Evolutionary conservation across 2,329 filamentous ascomycete species (phyloP), one percentile per base, ranked within the genome.

Genomic region (Trichophyton simii): DNA sequence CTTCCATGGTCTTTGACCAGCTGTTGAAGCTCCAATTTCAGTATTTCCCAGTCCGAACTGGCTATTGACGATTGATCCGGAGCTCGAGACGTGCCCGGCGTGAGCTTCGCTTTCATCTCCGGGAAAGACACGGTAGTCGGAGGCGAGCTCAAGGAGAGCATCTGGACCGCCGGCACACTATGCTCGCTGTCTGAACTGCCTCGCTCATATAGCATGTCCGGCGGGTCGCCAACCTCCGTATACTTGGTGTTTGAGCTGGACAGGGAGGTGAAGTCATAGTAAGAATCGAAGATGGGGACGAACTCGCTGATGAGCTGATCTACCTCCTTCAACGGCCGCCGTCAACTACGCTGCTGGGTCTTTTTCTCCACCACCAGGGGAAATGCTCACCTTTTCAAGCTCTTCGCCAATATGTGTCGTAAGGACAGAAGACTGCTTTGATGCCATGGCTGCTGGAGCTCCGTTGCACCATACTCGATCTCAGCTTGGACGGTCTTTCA

Each of bases 1-100:
- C 60, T 68, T 65, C 34, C 65, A 66, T 3, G 66, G 64, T 3
- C 63, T 61, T 2, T 62, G 59, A n/a, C 70, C 63, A 52, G 66
- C 65, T 6, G 62, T 50, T 3, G 63, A 61, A 22, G 69, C 62
- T 28, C 65, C 59, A 20, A 55, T 31, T 55, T 55, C 13, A 55
- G 11, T 36, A 55, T 36, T 20, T 55, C 52, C 52, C 52, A 36
- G n/a, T 55, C 52, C 6, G 52, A 55, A 9, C 28, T 28, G 4
- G 11, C 13, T 55, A 55, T 36, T 20, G 31, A 55, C 31, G 28
- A 55, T 20, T 55, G 52, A 18, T 36, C 28, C 1, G 52, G n/a
- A 55, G 28, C 52, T 36, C 13, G 52, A 36, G 52, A 55, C 13
- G 15, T 28, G 18, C n/a, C 28, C 13, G 52, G 52, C 6, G 52